Conservation (phyloP, 768 basidiomycete genomes). For the Pleurotus tuoliensis region DNA sequence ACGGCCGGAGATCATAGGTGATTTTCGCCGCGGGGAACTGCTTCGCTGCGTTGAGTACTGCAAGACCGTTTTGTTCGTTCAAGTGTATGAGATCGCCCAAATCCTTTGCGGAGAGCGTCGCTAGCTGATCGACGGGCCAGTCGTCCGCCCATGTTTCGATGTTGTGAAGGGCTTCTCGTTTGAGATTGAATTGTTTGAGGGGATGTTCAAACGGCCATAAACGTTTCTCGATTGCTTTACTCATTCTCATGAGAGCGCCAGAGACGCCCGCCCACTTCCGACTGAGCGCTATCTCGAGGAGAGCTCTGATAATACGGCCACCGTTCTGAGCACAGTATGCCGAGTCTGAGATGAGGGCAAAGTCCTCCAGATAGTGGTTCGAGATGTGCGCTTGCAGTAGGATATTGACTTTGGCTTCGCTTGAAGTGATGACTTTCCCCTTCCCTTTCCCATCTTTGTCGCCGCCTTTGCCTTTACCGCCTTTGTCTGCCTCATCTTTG, state of each 20-base stretch:
- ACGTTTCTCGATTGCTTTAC: slow-evolving; percentile 89
- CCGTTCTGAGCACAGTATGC: slow-evolving; percentile 94
- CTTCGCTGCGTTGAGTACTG: slow-evolving; percentile 73
- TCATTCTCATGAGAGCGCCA: slow-evolving; percentile 78
- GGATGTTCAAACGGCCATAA: slow-evolving; percentile 97
- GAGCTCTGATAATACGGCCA: slow-evolving; percentile 89
- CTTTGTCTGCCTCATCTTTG: no score
- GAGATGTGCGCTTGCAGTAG: slow-evolving; percentile 91
- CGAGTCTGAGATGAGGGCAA: slow-evolving; percentile 92
- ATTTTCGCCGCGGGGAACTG: slow-evolving; percentile 79
- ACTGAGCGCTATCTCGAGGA: slow-evolving; percentile 92
- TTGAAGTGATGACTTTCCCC: slow-evolving; percentile 27
- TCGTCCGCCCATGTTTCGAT: slow-evolving; percentile 82
- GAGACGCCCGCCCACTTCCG: slow-evolving; percentile 86
- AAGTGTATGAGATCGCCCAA: slow-evolving; percentile 80
- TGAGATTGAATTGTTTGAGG: slow-evolving; percentile 75
- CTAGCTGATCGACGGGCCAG: slow-evolving; percentile 69
- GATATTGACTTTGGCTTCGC: slow-evolving; percentile 88
- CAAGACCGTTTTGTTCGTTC: slow-evolving; percentile 80
- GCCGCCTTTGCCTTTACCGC: no score
- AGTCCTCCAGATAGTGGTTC: slow-evolving; percentile 78
- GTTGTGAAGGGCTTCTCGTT: slow-evolving; percentile 72
- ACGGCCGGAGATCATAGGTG: slow-evolving; percentile 68
- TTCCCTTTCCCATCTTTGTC: no score
- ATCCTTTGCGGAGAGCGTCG: slow-evolving; percentile 57